Percentiles rank a stretch among this genome's conserved stretches.
Evolutionary conservation across 208 protist genomes (phyloP).

Genomic region (Leishmania tropica): DNA sequence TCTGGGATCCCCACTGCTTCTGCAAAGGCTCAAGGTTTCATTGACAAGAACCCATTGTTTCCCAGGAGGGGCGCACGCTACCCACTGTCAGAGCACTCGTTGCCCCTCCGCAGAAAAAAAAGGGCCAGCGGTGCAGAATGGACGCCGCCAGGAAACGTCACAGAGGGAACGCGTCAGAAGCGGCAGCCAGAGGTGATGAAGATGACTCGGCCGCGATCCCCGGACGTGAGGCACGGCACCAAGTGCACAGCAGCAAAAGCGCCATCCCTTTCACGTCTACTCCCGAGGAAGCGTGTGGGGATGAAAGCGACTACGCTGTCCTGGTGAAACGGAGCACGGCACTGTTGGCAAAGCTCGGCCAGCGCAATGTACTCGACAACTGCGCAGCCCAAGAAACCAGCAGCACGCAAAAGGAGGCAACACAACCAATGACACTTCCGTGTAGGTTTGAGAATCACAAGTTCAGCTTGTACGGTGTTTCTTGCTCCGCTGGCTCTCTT

Average conservation of each 20-base stretch:
- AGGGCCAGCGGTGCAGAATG: not conserved
- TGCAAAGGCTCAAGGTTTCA: not conserved
- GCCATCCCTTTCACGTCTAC: not conserved
- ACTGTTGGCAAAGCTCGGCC: constrained; percentile 25
- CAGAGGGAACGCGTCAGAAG: constrained; percentile 1
- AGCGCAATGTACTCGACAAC: not conserved
- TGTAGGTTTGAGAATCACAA: constrained; percentile 7
- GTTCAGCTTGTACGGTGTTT: not conserved
- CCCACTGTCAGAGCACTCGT: not conserved
- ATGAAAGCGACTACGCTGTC: constrained; percentile 24
- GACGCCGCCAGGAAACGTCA: not conserved
- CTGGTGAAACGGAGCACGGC: constrained; percentile 34
- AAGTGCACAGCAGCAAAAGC: not conserved
- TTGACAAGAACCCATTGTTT: not conserved
- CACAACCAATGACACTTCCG: constrained; percentile 19
- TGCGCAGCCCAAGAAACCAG: not conserved
- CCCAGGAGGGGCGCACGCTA: not conserved
- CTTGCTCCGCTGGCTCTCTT: not conserved
- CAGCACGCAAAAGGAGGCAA: not conserved
- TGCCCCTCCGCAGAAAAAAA: not conserved
- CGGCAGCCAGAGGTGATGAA: not conserved
- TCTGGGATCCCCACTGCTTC: not conserved
- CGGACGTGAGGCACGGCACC: not conserved
- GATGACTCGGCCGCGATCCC: constrained; percentile 1
- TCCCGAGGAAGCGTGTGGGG: not conserved